phyloP scores from a whole-genome alignment of 108 stramenopile genomes.

The Cyclotella atomus region DNA sequence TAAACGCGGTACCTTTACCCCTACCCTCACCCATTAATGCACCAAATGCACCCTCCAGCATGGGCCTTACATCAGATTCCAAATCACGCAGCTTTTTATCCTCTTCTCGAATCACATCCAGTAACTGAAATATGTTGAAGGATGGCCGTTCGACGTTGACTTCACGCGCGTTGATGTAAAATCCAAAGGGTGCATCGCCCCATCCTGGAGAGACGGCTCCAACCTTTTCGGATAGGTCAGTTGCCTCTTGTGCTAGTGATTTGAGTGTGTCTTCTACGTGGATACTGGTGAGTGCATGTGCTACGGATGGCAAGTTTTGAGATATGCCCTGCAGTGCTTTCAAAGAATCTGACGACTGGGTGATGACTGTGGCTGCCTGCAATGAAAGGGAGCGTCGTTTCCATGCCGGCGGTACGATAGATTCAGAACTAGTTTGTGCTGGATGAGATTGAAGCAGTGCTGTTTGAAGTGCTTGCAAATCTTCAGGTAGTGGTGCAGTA shows the following conservation, averaged over 20 bases:
- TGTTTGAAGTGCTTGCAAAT: conserved; percentile 40
- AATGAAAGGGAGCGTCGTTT: conserved; percentile 77
- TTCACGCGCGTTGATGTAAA: conserved; percentile 72
- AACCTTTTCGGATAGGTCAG: conserved; percentile 43
- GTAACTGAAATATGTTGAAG: conserved; percentile 87
- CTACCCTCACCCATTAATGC: conserved; percentile 4
- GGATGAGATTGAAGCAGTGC: conserved; percentile 50
- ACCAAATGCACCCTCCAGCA: conserved; percentile 17
- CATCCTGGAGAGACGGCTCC: conserved; percentile 56
- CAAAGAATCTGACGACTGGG: conserved; percentile 57
- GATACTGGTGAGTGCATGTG: conserved; percentile 76
- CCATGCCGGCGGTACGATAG: conserved; percentile 80
- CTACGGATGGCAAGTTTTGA: conserved; percentile 81
- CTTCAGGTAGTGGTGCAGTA: conserved; percentile 24
- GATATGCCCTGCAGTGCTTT: conserved; percentile 74
- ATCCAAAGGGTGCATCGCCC: conserved; percentile 55
- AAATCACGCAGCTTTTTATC: conserved; percentile 55
- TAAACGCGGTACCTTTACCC: conserved; percentile 16
- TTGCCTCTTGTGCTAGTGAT: conserved; percentile 43
- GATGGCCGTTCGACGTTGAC: conserved; percentile 70
- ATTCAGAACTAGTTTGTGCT: conserved; percentile 52
- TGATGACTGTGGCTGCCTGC: conserved; percentile 77
- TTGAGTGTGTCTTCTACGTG: conserved; percentile 52
- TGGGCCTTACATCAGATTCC: conserved; percentile 42
- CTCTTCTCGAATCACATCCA: conserved; percentile 73